phyloP scores from a whole-genome alignment of 2,329 filamentous ascomycete genomes.

The Penicillium sp. region DNA sequence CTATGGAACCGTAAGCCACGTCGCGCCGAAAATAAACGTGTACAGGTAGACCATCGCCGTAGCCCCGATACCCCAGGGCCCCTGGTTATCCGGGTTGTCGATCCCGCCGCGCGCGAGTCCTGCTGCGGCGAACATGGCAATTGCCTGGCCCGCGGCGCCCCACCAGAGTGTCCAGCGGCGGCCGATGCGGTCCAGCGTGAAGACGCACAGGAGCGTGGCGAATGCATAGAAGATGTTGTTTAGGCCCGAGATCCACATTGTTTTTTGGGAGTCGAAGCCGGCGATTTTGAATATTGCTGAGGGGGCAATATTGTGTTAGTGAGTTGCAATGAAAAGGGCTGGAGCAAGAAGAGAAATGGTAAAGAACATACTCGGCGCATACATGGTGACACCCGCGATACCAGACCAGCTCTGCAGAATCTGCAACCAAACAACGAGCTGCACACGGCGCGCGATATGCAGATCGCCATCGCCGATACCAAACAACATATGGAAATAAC shows the following conservation, averaged over 20 bases:
- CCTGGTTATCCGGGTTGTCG: constrained; percentile 50
- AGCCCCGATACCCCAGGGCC: constrained; percentile 65
- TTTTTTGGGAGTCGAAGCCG: constrained; percentile 57
- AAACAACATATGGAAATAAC: no score
- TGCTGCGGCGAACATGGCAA: constrained; percentile 67
- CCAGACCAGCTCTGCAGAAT: constrained; percentile 70
- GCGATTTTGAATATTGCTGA: constrained; percentile 67
- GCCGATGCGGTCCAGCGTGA: constrained; percentile 69
- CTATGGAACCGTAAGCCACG: constrained; percentile 66
- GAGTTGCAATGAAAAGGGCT: no score
- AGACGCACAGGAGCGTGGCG: constrained; percentile 68
- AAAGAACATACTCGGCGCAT: constrained; percentile 29
- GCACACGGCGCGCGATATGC: constrained; percentile 27
- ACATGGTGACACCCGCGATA: constrained; percentile 68
- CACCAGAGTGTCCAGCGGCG: constrained; percentile 69
- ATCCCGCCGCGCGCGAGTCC: constrained; percentile 58
- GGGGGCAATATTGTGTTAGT: background rate
- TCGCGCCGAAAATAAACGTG: constrained; percentile 67
- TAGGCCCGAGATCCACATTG: constrained; percentile 59
- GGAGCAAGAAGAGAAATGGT: no score
- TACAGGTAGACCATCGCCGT: constrained; percentile 74
- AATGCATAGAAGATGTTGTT: constrained; percentile 61
- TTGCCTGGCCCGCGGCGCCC: constrained; percentile 64
- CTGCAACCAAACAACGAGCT: constrained; percentile 70
- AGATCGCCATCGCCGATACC: no score